Evolutionary conservation across 2,329 filamentous ascomycete genomes (phyloP).

Genomic region (Plenodomus lindquistii): DNA sequence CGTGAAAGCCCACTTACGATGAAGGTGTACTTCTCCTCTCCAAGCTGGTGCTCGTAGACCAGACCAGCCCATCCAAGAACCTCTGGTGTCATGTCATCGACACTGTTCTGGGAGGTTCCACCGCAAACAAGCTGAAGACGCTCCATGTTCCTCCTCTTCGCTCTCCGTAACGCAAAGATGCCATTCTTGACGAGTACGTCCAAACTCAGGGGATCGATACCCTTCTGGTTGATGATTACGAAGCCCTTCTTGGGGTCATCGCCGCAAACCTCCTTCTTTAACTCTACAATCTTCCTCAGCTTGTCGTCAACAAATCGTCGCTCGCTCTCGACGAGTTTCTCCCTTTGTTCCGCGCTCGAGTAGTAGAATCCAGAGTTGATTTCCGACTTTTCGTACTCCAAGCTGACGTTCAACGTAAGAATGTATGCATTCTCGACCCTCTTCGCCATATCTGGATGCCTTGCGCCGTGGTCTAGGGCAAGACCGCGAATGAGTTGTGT

Average conservation of each 20-base stretch:
- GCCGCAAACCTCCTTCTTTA: conserved; percentile 97
- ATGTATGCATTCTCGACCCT: conserved; percentile 94
- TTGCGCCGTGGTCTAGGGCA: conserved; percentile 90
- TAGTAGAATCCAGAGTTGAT: conserved; percentile 99
- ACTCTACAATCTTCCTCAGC: conserved; percentile 93
- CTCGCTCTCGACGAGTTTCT: conserved; percentile 98
- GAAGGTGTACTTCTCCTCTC: conserved; percentile 99
- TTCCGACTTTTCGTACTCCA: conserved; percentile 99
- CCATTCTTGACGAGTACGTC: conserved; percentile 98
- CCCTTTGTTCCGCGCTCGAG: conserved; percentile 92
- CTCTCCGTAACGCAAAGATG: conserved; percentile 89
- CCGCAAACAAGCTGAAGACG: conserved; percentile 93
- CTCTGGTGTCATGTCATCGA: conserved; percentile 86
- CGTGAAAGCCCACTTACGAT: conserved; percentile 52
- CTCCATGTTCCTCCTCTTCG: conserved; percentile 99
- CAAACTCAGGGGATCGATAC: conserved; percentile 93
- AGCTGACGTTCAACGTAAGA: conserved; percentile 90
- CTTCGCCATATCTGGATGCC: conserved; percentile 98
- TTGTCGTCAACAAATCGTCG: conserved; percentile 95
- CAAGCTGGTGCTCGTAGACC: conserved; percentile 95
- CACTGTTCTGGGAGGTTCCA: conserved; percentile 90
- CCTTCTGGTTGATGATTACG: conserved; percentile 98
- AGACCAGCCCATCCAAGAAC: conserved; percentile 93
- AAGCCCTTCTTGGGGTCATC: conserved; percentile 93
- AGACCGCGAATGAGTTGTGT: conserved; percentile 94